Evolutionary conservation across 495 filamentous ascomycete species (phyloP).

Genomic region (Hypoxylon trugodes): DNA sequence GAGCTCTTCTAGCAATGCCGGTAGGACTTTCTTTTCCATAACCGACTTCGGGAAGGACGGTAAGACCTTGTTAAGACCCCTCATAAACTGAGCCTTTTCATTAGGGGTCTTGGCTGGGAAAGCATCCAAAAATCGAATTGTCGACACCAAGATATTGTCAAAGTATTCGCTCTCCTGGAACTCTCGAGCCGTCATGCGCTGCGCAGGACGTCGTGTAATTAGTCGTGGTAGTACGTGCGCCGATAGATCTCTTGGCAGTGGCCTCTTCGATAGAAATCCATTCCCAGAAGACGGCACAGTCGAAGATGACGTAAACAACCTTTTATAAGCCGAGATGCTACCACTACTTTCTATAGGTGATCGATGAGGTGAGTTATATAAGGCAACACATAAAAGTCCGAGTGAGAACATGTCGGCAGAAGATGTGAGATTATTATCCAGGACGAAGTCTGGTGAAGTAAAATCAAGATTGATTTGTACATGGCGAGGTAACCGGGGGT

Average conservation of each 20-base stretch:
- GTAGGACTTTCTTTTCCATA: slow-evolving; percentile 92
- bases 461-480: slow-evolving; percentile 94
- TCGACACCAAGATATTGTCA: slow-evolving; percentile 93
- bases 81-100: slow-evolving; percentile 91
- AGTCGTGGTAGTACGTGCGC: slow-evolving; percentile 79
- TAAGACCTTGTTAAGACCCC: slow-evolving; percentile 84
- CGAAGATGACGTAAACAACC: slow-evolving; percentile 77
- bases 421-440: slow-evolving; percentile 83
- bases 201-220: slow-evolving; percentile 84
- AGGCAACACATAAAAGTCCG: slow-evolving; percentile 83
- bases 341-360: slow-evolving; percentile 85
- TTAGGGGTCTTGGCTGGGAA: slow-evolving; percentile 89
- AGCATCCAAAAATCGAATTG: slow-evolving; percentile 90
- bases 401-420: slow-evolving; percentile 92
- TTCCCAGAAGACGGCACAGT: slow-evolving; percentile 79
- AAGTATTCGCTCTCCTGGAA: slow-evolving; percentile 96
- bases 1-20: slow-evolving; percentile 85
- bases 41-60: slow-evolving; percentile 91
- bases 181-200: slow-evolving; percentile 86
- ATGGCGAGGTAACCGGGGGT: slow-evolving; percentile 80
- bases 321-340: slow-evolving; percentile 81
- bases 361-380: slow-evolving; percentile 91
- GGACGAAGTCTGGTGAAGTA: slow-evolving; percentile 89
- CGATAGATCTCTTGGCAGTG: slow-evolving; percentile 80
- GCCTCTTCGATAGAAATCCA: slow-evolving; percentile 79